Evolutionary conservation across 371 early-diverging fungal species (phyloP).

Genomic region (Mortierella sp.): DNA sequence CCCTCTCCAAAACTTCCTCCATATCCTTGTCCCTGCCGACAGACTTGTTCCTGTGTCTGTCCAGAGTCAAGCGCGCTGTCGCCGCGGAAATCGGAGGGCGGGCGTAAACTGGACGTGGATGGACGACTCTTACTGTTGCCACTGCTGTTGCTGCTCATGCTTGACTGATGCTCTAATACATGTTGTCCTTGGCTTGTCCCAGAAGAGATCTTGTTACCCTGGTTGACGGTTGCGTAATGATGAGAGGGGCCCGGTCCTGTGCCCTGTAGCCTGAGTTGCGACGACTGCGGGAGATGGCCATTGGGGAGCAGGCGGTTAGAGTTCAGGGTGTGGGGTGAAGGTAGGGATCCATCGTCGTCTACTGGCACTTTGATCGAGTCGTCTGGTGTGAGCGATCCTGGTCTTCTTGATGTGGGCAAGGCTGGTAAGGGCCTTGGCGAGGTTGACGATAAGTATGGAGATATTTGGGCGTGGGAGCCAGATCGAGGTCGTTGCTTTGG

Average conservation of each 20-base stretch:
- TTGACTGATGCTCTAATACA: constrained; percentile 31
- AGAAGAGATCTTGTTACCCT: background rate
- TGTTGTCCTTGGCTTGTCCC: background rate
- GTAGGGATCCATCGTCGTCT: constrained; percentile 17
- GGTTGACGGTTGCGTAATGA: background rate
- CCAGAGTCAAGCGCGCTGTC: constrained; percentile 1
- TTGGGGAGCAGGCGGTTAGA: constrained; percentile 24
- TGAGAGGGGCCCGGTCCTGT: background rate
- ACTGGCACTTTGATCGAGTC: constrained; percentile 39
- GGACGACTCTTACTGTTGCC: constrained; percentile 8
- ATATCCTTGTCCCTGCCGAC: background rate
- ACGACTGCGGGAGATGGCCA: constrained; percentile 14
- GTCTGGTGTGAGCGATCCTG: background rate
- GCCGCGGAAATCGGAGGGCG: constrained; percentile 10
- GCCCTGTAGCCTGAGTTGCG: constrained; percentile 14
- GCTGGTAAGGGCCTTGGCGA: constrained; percentile 29
- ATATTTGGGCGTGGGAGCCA: constrained; percentile 22
- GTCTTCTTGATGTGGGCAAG: constrained; percentile 5
- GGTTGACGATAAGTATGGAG: constrained; percentile 6
- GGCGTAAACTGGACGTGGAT: constrained; percentile 15
- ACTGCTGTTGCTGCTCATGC: constrained; percentile 26
- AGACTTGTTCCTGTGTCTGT: constrained; percentile 5
- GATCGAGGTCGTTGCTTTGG: constrained; percentile 26
- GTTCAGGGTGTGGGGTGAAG: constrained; percentile 6
- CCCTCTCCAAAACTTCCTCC: constrained; percentile 13